Evolutionary conservation across 352 stramenopile genomes (phyloP).

Genomic region (Globisporangium canariense): DNA sequence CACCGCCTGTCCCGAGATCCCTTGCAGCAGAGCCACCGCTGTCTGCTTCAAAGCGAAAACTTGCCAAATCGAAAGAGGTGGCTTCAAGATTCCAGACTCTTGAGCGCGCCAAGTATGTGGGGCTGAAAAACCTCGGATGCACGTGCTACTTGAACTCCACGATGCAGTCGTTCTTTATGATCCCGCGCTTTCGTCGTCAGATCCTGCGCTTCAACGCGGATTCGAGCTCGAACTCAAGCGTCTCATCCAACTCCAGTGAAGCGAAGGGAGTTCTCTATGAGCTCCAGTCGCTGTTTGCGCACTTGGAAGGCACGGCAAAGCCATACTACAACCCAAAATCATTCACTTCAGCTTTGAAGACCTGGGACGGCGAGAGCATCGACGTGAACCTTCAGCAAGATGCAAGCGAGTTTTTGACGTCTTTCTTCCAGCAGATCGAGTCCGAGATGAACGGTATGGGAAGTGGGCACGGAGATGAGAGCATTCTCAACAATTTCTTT

Average conservation of each 20-base stretch:
- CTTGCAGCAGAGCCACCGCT: constrained; percentile 14
- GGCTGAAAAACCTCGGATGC: constrained; percentile 93
- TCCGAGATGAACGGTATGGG: constrained; percentile 84
- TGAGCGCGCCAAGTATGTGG: constrained; percentile 82
- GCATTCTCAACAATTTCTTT: constrained; percentile 85
- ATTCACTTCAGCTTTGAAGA: constrained; percentile 82
- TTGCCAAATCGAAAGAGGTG: constrained; percentile 37
- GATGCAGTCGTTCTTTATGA: constrained; percentile 95
- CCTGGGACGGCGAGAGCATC: constrained; percentile 85
- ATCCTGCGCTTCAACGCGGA: constrained; percentile 67
- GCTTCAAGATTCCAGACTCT: constrained; percentile 23
- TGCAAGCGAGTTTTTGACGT: constrained; percentile 91
- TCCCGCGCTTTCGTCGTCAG: constrained; percentile 84
- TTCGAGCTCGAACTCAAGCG: constrained; percentile 1
- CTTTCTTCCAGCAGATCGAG: constrained; percentile 92
- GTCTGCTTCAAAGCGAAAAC: constrained; percentile 52
- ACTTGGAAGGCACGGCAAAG: constrained; percentile 84
- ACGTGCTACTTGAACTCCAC: constrained; percentile 96
- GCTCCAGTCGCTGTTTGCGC: constrained; percentile 89
- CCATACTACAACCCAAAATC: constrained; percentile 80
- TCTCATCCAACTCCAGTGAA: constrained; percentile 17
- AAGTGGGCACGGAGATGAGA: constrained; percentile 56
- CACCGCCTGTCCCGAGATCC: constrained; percentile 29
- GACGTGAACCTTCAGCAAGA: constrained; percentile 92
- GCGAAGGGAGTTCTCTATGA: constrained; percentile 69